Conservation (phyloP, 495 filamentous ascomycete genomes). For the Lindgomyces ingoldianus region DNA sequence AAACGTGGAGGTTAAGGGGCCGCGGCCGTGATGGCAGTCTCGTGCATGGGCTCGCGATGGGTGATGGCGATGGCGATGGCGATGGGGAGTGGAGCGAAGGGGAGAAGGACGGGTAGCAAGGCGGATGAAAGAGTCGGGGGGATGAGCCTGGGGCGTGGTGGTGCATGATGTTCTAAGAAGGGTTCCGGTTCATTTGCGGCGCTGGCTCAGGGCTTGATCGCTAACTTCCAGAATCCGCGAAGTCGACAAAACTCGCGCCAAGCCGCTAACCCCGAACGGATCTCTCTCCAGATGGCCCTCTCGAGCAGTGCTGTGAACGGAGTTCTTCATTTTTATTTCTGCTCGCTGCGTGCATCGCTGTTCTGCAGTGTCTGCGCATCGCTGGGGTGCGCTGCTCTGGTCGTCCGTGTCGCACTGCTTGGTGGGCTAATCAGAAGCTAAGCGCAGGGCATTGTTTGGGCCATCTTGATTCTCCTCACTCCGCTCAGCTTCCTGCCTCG, state of each 20-base stretch:
- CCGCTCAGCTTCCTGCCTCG: not conserved
- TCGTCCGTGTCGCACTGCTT: conserved; percentile 17
- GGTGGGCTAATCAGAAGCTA: conserved; percentile 23
- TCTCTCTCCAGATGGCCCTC: not conserved
- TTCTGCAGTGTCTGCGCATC: not conserved
- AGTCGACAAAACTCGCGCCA: not conserved
- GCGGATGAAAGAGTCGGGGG: not conserved
- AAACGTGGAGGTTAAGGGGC: not conserved
- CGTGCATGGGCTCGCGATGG: not conserved
- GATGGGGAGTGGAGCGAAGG: not conserved
- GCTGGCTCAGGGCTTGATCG: conserved; percentile 1
- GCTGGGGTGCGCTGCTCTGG: not conserved
- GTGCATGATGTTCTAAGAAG: not conserved
- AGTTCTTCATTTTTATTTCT: not conserved
- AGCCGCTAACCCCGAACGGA: not conserved
- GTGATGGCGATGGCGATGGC: not conserved
- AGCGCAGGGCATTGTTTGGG: conserved; percentile 15
- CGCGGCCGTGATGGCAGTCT: not conserved
- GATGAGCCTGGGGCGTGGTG: conserved; percentile 12
- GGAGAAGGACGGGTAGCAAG: not conserved
- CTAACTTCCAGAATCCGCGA: not conserved
- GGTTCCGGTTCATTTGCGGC: conserved; percentile 10
- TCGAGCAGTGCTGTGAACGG: not conserved
- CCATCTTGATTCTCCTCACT: not conserved
- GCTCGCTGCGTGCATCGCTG: not conserved